Base-by-base conservation (phyloP, 257 asterid species). In the Avicennia marina region DNA sequence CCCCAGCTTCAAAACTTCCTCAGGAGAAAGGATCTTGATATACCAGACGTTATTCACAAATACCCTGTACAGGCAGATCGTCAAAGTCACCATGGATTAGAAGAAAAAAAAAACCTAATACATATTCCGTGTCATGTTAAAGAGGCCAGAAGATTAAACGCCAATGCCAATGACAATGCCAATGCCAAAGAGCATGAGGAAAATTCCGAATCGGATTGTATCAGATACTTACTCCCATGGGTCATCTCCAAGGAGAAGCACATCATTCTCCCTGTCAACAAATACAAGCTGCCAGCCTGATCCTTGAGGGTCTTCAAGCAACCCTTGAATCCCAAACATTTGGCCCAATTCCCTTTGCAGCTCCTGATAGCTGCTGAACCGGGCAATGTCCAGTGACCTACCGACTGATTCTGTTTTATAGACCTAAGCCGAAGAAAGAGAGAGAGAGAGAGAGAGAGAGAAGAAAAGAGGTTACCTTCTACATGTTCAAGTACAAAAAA, bases 201-300 rank as follows among this genome's bases (percentile, higher is more conserved):
- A 4, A 29, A 1, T 29, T 29, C 8, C 34, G 8, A 29, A 4
- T 29, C 34, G 34, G 34, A 4, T 8, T 29, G n/a, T n/a, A n/a
- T n/a, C n/a, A n/a, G n/a, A 29, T 29, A 33, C 96, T 81, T 75
- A 87, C 98, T 87, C 96, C 98, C 98, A 90, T 33, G 98, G 96
- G 68, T 79, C 98, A 73, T 90, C 98, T 69, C 98, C 98, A 87
- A 90, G 96, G 95, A 90, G 97, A 84, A 90, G 97, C 29, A 76
- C 63, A 57, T 90, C 97, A 17, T 86, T 72, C 97, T 90, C 97
- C 96, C 97, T 84, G 95, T 90, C 97, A 24, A 90, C 96, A 56
- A 90, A 90, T 90, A 90, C 96, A 90, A 90, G 97, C 97, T 90
- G 97, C 96, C 97, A 90, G 97, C 97, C 97, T 90, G 97, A 90